Evolutionary conservation across 2,329 filamentous ascomycete genomes (phyloP).

Genomic region (Neofusicoccum umdonicola): DNA sequence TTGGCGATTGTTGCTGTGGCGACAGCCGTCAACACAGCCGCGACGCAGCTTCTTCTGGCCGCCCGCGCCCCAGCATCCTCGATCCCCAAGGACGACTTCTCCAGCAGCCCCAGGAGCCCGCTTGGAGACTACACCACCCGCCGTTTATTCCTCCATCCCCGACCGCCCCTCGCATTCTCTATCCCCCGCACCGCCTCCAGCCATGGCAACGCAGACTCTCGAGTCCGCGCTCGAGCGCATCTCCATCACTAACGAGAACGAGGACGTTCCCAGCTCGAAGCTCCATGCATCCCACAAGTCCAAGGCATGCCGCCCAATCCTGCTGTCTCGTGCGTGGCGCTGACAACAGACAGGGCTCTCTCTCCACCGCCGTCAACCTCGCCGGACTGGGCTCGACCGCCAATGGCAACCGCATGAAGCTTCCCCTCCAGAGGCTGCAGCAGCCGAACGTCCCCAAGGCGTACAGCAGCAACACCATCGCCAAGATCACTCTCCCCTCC

Average conservation of each 20-base stretch:
- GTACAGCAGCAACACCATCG: slow-evolving; percentile 40
- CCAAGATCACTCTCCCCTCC: slow-evolving; percentile 66
- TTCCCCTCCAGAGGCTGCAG: slow-evolving; percentile 77
- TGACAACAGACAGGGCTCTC: slow-evolving; percentile 39
- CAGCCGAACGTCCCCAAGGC: slow-evolving; percentile 64
- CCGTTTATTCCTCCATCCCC: not conserved
- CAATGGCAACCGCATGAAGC: slow-evolving; percentile 64
- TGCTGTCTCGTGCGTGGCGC: not conserved
- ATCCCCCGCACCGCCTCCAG: not conserved
- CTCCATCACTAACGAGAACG: slow-evolving; percentile 86
- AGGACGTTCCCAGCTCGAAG: slow-evolving; percentile 53
- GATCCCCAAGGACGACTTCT: slow-evolving; percentile 16
- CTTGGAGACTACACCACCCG: not conserved
- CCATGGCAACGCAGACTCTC: slow-evolving; percentile 71
- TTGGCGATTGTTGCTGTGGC: slow-evolving; percentile 15
- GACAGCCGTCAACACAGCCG: slow-evolving; percentile 15
- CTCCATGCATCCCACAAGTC: slow-evolving; percentile 62
- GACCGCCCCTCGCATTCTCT: not conserved
- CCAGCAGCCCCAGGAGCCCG: slow-evolving; percentile 5
- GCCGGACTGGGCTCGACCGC: slow-evolving; percentile 47
- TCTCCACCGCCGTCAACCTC: slow-evolving; percentile 47
- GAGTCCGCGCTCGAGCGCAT: slow-evolving; percentile 89
- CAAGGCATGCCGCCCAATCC: slow-evolving; percentile 59
- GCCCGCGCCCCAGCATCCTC: not conserved
- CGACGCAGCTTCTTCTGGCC: not conserved